Evolutionary conservation across 257 asterid genomes (phyloP).

Genomic region (Anisodus acutangulus): DNA sequence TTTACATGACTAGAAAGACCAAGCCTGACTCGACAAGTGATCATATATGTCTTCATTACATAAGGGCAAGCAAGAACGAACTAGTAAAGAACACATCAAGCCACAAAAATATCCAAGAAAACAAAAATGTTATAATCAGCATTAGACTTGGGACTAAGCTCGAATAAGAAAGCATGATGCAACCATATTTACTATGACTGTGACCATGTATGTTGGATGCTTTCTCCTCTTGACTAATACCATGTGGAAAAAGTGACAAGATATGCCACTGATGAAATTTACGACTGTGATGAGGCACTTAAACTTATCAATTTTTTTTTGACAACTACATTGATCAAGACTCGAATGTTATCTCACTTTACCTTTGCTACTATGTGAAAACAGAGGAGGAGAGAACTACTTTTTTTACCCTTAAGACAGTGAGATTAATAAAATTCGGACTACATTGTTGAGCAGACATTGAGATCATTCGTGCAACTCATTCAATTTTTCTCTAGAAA

Average conservation of each 20-base stretch:
- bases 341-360: too few species aligned
- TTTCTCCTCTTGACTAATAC: too few species aligned
- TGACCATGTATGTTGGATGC: not conserved
- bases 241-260: not conserved
- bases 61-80: not conserved
- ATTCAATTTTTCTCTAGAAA: not conserved
- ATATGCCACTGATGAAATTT: not conserved
- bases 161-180: slow-evolving; percentile 13
- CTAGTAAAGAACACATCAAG: not conserved
- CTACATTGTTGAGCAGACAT: too few species aligned
- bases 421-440: too few species aligned
- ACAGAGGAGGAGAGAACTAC: too few species aligned
- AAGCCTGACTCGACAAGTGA: not conserved
- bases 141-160: not conserved
- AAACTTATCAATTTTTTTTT: too few species aligned
- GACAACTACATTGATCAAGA: too few species aligned
- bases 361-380: not conserved
- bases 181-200: not conserved
- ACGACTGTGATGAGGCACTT: not conserved
- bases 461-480: too few species aligned
- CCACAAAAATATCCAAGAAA: not conserved
- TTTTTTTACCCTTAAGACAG: not conserved
- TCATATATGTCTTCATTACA: not conserved
- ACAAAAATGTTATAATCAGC: not conserved
- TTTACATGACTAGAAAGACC: not conserved